phyloP scores from a whole-genome alignment of 2,329 filamentous ascomycete genomes.

The Colletotrichum musicola region DNA sequence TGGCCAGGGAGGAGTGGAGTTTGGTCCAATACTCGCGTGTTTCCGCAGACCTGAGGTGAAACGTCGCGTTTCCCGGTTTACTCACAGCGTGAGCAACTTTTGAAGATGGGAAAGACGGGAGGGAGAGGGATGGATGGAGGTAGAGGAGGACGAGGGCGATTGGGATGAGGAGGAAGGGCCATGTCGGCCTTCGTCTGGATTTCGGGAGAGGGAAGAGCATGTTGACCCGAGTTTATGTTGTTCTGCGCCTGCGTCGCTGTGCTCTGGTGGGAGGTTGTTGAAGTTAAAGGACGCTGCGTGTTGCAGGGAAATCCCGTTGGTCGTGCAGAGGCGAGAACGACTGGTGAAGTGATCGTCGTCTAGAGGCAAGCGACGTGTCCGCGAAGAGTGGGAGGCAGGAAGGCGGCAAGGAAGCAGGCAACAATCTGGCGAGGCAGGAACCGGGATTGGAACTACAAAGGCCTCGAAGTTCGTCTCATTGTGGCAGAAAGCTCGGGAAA shows the following conservation, averaged over 20 bases:
- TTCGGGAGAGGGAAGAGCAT: conserved; percentile 10
- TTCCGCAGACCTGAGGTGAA: conserved; percentile 29
- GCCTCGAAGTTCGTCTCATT: neutral
- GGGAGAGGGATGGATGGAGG: neutral
- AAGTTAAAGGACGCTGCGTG: no score
- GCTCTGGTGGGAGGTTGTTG: no score
- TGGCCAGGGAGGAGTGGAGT: conserved; percentile 24
- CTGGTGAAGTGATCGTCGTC: no score
- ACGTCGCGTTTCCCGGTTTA: conserved; percentile 6
- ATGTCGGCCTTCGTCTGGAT: conserved; percentile 10
- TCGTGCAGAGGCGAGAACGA: no score
- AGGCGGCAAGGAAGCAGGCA: no score
- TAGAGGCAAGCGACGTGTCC: no score
- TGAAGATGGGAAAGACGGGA: no score
- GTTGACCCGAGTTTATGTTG: neutral
- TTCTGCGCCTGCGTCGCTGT: no score
- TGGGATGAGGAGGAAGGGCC: conserved; percentile 9
- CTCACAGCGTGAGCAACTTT: no score
- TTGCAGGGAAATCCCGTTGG: no score
- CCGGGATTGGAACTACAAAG: neutral
- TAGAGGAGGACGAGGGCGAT: conserved; percentile 4
- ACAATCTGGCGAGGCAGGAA: neutral
- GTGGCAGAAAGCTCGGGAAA: neutral
- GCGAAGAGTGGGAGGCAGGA: no score
- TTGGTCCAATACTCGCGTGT: conserved; percentile 34